These are phyloP conservation scores for Phytophthora sp. DNA, from an alignment of 352 stramenopile species.

Conservation along the genomic window DNA sequence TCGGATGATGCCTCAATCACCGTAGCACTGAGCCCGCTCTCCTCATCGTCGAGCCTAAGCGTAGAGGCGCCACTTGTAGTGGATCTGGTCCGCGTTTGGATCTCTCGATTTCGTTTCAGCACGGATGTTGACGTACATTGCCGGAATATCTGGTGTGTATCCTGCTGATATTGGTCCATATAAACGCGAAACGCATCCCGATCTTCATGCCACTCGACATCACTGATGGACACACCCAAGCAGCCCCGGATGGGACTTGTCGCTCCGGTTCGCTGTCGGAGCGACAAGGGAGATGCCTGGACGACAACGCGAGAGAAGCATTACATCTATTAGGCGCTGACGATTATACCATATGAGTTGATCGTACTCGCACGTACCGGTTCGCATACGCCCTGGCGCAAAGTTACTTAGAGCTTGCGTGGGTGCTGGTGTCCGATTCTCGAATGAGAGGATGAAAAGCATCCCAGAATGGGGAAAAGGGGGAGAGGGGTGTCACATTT, in stretches of 20 bases:
- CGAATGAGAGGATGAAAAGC: background rate
- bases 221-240: background rate
- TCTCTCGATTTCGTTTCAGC: background rate
- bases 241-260: background rate
- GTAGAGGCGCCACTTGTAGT: background rate
- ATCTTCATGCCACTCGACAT: conserved; percentile 7
- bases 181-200: background rate
- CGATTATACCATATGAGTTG: too few species aligned
- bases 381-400: too few species aligned
- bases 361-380: too few species aligned
- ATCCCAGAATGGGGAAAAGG: background rate
- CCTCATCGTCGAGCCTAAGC: background rate
- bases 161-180: background rate
- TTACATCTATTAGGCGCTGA: too few species aligned
- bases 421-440: background rate
- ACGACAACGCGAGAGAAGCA: too few species aligned
- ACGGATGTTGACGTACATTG: conserved; percentile 2
- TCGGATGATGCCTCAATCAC: background rate
- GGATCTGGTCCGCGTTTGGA: background rate
- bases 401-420: too few species aligned
- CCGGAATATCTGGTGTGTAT: conserved; percentile 3
- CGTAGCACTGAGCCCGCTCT: too few species aligned
- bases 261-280: too few species aligned
- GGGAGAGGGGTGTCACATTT: background rate
- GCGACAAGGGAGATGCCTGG: too few species aligned